Evolutionary conservation across 768 basidiomycete genomes (phyloP), one percentile per base, ranked within the genome.

Genomic region (Pisolithus marmoratus): DNA sequence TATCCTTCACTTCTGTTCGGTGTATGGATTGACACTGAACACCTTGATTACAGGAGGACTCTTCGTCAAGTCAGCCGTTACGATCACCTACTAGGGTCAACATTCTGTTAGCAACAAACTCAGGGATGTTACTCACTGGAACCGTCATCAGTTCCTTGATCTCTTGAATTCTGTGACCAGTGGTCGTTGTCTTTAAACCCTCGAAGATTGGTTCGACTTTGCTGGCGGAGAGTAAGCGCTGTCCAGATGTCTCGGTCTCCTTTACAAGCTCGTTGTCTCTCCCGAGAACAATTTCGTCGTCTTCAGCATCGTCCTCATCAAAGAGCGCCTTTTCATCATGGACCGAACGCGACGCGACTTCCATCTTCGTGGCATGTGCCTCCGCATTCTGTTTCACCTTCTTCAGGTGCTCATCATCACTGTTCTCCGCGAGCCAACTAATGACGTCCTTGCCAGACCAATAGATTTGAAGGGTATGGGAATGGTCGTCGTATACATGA

Each of bases 1-100:
- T 38, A 12, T 59, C 70, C 59, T 74, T 67, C 75, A 75, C 68
- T 79, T 80, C 57, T 73, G 70, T 54, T 79, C 78, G 38, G 90
- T 85, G 68, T 90, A 94, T 8, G 93, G 93, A 65, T 94, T 94
- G 63, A 93, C 89, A 61, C 91, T 93, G 76, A 94, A 94, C 52
- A 98, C 93, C 70, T 96, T 94, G 77, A 98, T 88, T 62, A 97
- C 90, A 4, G 94, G 94, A 38, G 94, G 94, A 60, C 89, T 92
- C 81, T 95, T 96, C 55, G 91, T 92, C 60, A 95, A 72, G 68
- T 97, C 94, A 29, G 92, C 92, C 38, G 93, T 94, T 59, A 96
- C 85, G 62, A 96, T 94, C 59, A 94, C 92, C 90, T 93, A 59
- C 3, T 52, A 14, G 38, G 31, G 12, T 62, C 20, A 66, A 42